phyloP scores from a whole-genome alignment of 352 stramenopile genomes.

The Phytophthora hybrid region DNA sequence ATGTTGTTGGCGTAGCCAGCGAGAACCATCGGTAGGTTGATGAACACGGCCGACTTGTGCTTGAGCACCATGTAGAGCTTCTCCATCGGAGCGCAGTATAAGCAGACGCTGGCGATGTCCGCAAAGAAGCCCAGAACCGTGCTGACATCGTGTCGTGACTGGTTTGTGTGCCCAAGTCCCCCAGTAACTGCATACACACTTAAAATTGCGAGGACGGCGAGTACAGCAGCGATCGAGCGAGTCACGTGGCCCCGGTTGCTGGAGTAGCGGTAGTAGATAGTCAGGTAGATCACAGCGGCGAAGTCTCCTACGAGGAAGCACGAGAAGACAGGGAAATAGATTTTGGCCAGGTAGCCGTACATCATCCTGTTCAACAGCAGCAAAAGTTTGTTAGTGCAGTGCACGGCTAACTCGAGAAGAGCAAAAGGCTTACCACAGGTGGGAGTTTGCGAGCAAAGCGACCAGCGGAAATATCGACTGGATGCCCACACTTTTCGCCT shows the following conservation, averaged over 20 bases:
- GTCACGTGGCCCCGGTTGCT: conserved; percentile 29
- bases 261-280: conserved; percentile 37
- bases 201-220: conserved; percentile 31
- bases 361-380: conserved; percentile 29
- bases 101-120: conserved; percentile 37
- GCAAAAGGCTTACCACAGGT: conserved; percentile 37
- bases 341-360: conserved; percentile 40
- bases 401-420: not conserved
- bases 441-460: conserved; percentile 51
- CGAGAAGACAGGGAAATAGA: conserved; percentile 42
- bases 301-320: conserved; percentile 37
- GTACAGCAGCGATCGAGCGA: conserved; percentile 3
- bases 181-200: conserved; percentile 48
- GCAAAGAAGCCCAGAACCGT: conserved; percentile 38
- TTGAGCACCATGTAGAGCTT: conserved; percentile 43
- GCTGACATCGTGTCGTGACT: conserved; percentile 32
- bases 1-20: conserved; percentile 47
- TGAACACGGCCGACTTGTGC: conserved; percentile 45
- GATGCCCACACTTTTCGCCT: conserved; percentile 44
- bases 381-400: not conserved
- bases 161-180: conserved; percentile 29
- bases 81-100: conserved; percentile 53
- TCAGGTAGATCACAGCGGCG: conserved; percentile 27
- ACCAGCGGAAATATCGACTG: conserved; percentile 61
- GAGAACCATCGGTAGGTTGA: conserved; percentile 47